Evolutionary conservation across 768 basidiomycete genomes (phyloP), one percentile per base, ranked within the genome.

Genomic region (Boletus insuetus): DNA sequence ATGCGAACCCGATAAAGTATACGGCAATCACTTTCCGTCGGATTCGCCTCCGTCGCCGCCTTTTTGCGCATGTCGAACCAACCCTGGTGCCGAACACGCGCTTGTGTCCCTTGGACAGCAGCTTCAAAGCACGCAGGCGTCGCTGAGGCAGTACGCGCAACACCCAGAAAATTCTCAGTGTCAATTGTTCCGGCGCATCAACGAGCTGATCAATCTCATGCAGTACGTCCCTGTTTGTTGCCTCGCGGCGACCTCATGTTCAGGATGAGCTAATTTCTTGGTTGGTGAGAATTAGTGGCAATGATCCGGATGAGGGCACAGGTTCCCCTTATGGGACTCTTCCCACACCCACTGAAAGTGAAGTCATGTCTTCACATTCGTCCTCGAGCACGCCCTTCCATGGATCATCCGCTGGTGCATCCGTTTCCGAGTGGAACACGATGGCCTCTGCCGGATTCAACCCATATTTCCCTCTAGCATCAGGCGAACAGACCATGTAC

Each of bases 91-190:
- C 17, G 81, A 75, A 40, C 77, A 86, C 53, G 76, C 83, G 11
- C 80, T 86, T 59, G 79, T 87, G 49, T 72, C 79, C 19, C 78
- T 90, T 24, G 79, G 79, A 11, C 85, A 86, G 53, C 82, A 87
- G 59, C 77, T 89, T 14, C 82, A 85, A 62, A 78, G 64, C 49
- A 81, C 86, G 0, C 63, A 85, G 11, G 74, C 69, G 39, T 74
- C 84, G 11, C 73, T 88, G 38, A 77, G 86, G 49, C 84, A 86
- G 64, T 86, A 82, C 60, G 76, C 77, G 34, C 80, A 83, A 53
- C 86, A 85, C 61, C 75, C 79, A 19, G 71, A 79, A 20, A 77
- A 80, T 49, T 69, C 82, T 6, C 72, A 70, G 37, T 89, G 88
- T 60, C 65, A 77, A 37, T 66, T 88, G 7, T 83, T 78, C 62